Base-by-base conservation (phyloP, 345 rosid species). In the Eucalyptus sideroxylon region DNA sequence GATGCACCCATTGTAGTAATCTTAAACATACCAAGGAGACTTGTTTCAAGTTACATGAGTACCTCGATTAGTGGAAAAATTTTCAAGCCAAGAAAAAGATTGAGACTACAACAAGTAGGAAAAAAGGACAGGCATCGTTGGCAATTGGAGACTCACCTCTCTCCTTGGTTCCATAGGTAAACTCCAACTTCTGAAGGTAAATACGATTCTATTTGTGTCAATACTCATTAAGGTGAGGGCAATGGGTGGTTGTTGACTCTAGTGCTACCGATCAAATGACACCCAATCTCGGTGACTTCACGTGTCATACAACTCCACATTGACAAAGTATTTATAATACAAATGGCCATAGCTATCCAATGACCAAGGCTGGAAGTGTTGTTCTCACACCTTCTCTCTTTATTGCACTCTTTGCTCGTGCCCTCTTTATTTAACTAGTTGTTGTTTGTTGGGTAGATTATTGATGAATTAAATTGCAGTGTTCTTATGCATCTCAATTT, bases 291-390 rank as follows among this genome's bases (percentile, higher is more conserved):
- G 7, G 21, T 8, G 88, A 80, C 27, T 31, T 89, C 59, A 40
- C 37, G 1, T 3, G 62, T 9, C 59, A 26, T 56, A 50, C 72
- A 16, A 15, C n/a, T n/a, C 83, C 14, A 1, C 47, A 9, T 10
- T 13, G 42, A 40, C 87, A 59, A 13, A 21, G 50, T 40, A 87
- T 89, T 24, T 50, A 80, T 16, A 91, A 89, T 89, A 37, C 88
- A 10, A 89, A 89, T 89, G 88, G 89, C 9, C 77, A 47, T 30
- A 15, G 27, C 2, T 80, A 15, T 69, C 87, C 16, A 27, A 45
- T 91, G 6, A 87, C 30, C 1, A 16, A n/a, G 31, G 88, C 30
- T 31, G 88, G n/a, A 11, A 80, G 30, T 19, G 86, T 89, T 10
- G 24, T 24, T 17, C 47, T 91, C 16, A 67, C 87, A 2, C 56